Conservation (phyloP, 108 stramenopile species). For the Schizochytrium sp. region DNA sequence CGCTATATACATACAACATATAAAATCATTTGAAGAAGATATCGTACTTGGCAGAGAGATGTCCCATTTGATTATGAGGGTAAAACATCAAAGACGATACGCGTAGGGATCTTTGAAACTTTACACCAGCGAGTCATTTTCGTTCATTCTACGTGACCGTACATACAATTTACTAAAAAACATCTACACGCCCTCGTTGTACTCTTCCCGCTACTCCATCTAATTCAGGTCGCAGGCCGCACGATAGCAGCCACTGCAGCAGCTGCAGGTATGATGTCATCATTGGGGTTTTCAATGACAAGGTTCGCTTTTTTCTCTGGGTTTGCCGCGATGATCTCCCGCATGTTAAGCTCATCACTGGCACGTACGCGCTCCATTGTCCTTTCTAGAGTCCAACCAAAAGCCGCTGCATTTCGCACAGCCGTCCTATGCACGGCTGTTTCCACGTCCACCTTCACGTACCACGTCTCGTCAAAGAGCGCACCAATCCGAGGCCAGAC, state of each 20-base stretch:
- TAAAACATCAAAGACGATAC: too few species aligned
- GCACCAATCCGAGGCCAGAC: constrained; percentile 33
- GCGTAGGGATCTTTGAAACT: too few species aligned
- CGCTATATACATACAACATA: too few species aligned
- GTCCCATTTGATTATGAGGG: too few species aligned
- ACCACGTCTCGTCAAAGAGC: constrained; percentile 84
- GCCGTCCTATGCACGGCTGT: constrained; percentile 15
- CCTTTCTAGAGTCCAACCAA: constrained; percentile 49
- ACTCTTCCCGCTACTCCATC: neutral
- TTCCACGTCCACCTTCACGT: constrained; percentile 63
- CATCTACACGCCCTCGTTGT: too few species aligned
- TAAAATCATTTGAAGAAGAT: too few species aligned
- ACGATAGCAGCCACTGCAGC: neutral
- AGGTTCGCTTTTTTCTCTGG: constrained; percentile 1
- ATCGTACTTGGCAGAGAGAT: too few species aligned
- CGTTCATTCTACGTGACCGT: too few species aligned
- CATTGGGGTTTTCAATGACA: constrained; percentile 21
- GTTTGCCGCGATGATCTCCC: neutral
- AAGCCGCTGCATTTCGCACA: constrained; percentile 16
- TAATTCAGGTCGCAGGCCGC: neutral
- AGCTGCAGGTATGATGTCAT: neutral
- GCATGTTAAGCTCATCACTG: constrained; percentile 49
- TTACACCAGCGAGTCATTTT: too few species aligned
- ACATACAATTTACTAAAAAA: too few species aligned
- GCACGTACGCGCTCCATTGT: constrained; percentile 18